Evolutionary conservation across 306 rosid genomes (phyloP).

Genomic region (Betula pendula): DNA sequence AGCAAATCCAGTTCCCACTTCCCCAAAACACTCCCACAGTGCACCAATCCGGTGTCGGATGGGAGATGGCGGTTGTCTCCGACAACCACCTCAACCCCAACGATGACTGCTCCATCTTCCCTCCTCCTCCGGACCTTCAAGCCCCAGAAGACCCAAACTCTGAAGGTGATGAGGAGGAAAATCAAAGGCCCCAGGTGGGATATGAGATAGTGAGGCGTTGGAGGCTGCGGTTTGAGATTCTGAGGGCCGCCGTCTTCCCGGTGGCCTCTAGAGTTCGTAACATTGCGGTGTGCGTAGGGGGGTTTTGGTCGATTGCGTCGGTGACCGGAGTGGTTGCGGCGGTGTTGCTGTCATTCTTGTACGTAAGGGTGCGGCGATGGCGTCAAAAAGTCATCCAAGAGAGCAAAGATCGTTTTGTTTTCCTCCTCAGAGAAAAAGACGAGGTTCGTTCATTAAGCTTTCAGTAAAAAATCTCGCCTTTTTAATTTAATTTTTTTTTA

Average conservation of each 20-base stretch:
- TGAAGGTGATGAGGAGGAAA: neutral
- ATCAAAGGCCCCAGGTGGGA: neutral
- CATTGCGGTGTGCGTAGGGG: conserved; percentile 22
- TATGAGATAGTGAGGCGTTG: conserved; percentile 26
- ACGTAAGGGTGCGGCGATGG: conserved; percentile 31
- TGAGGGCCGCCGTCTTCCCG: conserved; percentile 25
- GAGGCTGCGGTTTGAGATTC: conserved; percentile 33
- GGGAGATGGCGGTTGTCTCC: neutral
- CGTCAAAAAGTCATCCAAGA: conserved; percentile 19
- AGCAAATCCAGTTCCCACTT: neutral
- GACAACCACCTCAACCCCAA: neutral
- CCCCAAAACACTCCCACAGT: neutral
- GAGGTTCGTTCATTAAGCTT: conserved; percentile 39
- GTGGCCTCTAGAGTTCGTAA: conserved; percentile 29
- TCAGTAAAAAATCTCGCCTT: neutral
- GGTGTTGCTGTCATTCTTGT: conserved; percentile 22
- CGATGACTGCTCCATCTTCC: conserved; percentile 1
- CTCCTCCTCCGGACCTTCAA: neutral
- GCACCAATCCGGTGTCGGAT: neutral
- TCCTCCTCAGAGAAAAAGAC: conserved; percentile 52
- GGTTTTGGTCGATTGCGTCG: conserved; percentile 40
- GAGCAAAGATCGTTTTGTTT: conserved; percentile 23
- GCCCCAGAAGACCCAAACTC: conserved; percentile 15
- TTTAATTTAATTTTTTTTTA: neutral
- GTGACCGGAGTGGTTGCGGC: conserved; percentile 40